Conservation (phyloP, 2,329 filamentous ascomycete species). For the Neospermospora avenae region DNA sequence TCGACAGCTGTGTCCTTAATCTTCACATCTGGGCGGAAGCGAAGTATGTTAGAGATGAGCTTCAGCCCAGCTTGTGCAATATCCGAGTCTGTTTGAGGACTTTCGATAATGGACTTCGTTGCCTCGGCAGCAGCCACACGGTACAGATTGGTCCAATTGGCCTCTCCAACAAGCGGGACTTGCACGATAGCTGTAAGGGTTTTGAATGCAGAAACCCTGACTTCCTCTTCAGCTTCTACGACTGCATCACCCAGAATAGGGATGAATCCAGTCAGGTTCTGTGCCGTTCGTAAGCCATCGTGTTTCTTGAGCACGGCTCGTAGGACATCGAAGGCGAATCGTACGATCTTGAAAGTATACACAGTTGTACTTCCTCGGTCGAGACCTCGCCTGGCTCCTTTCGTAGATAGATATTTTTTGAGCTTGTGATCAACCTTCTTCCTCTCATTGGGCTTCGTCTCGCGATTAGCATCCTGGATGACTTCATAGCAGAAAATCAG, state of each 20-base stretch:
- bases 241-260: constrained; percentile 86
- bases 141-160: constrained; percentile 57
- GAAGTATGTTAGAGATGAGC: constrained; percentile 77
- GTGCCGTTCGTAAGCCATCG: constrained; percentile 71
- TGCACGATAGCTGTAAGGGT: constrained; percentile 83
- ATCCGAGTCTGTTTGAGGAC: constrained; percentile 76
- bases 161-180: constrained; percentile 69
- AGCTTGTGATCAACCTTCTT: constrained; percentile 59
- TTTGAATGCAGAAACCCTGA: constrained; percentile 83
- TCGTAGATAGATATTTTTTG: constrained; percentile 76
- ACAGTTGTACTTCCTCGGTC: constrained; percentile 71
- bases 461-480: constrained; percentile 79
- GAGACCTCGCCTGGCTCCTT: constrained; percentile 70
- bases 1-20: constrained; percentile 82
- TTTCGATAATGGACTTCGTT: constrained; percentile 72
- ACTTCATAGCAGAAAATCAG: constrained; percentile 95
- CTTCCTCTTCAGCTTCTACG: constrained; percentile 81
- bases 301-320: constrained; percentile 84
- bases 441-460: constrained; percentile 49
- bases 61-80: constrained; percentile 86
- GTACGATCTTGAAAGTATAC: constrained; percentile 81
- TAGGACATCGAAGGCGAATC: constrained; percentile 84
- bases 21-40: constrained; percentile 71
- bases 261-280: constrained; percentile 81
- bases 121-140: constrained; percentile 84